Conservation (phyloP, 176 grass and related monocot species). For the Lolium rigidum region DNA sequence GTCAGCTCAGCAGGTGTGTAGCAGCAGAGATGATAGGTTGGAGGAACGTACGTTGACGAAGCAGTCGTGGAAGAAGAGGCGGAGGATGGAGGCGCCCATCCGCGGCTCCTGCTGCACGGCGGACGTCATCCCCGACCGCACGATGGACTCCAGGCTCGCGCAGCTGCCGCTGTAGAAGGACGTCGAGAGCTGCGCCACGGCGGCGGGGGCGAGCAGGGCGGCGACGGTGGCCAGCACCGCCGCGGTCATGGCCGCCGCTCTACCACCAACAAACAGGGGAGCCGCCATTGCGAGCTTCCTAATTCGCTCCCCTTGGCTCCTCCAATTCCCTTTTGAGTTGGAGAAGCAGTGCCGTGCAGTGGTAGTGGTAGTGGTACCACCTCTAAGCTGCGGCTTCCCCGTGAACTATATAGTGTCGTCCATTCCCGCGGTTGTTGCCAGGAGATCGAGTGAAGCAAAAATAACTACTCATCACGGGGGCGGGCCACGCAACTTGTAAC, state of each 20-base stretch:
- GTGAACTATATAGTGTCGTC: constrained; percentile 38
- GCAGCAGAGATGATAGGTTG: too few species aligned
- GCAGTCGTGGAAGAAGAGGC: constrained; percentile 98
- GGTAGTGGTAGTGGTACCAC: neutral
- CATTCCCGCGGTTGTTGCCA: constrained; percentile 21
- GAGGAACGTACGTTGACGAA: constrained; percentile 72
- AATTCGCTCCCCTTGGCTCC: too few species aligned
- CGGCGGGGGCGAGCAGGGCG: neutral
- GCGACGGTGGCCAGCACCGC: constrained; percentile 1
- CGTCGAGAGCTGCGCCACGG: constrained; percentile 24
- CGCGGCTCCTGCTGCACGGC: constrained; percentile 23
- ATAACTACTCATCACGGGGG: constrained; percentile 6
- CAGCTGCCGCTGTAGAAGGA: constrained; percentile 19
- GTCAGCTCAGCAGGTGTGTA: too few species aligned
- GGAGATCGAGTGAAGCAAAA: neutral
- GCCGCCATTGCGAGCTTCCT: constrained; percentile 15
- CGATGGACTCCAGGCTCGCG: constrained; percentile 19
- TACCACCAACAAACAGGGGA: neutral
- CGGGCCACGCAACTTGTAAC: neutral
- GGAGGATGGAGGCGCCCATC: constrained; percentile 86
- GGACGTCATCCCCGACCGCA: neutral
- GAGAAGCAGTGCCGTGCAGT: constrained; percentile 5
- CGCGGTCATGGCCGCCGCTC: constrained; percentile 3
- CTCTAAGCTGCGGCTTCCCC: constrained; percentile 22
- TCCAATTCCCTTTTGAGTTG: neutral